Evolutionary conservation across 495 filamentous ascomycete species (phyloP).

Genomic region (Sordaria brevicollis): DNA sequence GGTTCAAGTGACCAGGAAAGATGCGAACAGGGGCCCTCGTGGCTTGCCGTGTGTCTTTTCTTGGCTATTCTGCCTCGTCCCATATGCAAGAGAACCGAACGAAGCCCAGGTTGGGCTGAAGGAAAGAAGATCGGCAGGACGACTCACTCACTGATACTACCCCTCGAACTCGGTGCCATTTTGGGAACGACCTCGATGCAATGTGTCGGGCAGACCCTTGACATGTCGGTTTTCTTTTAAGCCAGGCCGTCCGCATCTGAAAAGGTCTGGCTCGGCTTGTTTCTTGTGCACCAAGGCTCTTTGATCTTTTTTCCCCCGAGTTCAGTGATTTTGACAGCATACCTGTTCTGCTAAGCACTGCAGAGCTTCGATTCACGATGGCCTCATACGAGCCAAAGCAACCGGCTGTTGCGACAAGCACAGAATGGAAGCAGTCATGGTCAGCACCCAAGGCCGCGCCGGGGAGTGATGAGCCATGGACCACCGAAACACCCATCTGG

Average conservation of each 20-base stretch:
- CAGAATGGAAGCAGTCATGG: background rate
- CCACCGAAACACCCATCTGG: conserved; percentile 25
- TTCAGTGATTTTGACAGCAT: background rate
- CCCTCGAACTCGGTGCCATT: background rate
- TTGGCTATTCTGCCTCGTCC: background rate
- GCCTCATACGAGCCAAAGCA: background rate
- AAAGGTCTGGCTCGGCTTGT: background rate
- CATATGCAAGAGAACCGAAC: background rate
- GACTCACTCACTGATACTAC: background rate
- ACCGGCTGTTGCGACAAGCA: background rate
- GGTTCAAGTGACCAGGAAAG: background rate
- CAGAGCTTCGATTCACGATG: background rate
- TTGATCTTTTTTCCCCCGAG: background rate
- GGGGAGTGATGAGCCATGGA: background rate
- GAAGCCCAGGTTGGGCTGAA: background rate
- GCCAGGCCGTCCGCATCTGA: background rate
- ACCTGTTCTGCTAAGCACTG: background rate
- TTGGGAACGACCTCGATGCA: background rate
- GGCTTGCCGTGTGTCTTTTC: background rate
- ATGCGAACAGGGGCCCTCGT: background rate
- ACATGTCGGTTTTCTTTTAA: background rate
- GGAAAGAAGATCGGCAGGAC: background rate
- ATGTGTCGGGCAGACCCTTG: background rate
- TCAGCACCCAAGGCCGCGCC: background rate
- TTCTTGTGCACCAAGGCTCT: background rate